These are phyloP conservation scores for Lathyrus oleraceus DNA, from an alignment of 306 rosid species.

Conservation along the genomic window DNA sequence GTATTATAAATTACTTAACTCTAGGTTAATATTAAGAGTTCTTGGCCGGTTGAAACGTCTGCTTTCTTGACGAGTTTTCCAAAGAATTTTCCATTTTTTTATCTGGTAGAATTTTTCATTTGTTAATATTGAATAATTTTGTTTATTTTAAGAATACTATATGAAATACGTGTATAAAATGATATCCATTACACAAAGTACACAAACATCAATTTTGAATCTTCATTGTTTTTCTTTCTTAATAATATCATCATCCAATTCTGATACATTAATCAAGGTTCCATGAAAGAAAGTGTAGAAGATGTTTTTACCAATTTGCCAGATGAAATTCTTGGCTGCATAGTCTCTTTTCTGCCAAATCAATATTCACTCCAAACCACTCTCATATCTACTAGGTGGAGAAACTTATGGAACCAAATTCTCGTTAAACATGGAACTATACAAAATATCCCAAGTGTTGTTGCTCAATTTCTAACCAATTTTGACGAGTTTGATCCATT, in stretches of 20 bases:
- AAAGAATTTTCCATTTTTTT: too few species aligned
- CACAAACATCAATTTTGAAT: background rate
- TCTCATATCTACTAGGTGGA: conserved; percentile 70
- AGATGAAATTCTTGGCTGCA: conserved; percentile 51
- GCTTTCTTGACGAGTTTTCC: background rate
- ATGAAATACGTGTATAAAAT: conserved; percentile 6
- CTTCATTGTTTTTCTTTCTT: background rate
- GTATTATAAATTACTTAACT: background rate
- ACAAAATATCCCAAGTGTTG: conserved; percentile 36
- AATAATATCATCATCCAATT: background rate
- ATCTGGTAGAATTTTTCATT: too few species aligned
- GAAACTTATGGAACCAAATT: conserved; percentile 61
- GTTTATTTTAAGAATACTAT: background rate
- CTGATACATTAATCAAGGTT: conserved; percentile 1
- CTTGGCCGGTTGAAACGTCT: conserved; percentile 1
- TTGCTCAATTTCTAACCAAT: conserved; percentile 42
- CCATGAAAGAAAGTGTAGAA: conserved; percentile 30
- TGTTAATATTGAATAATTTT: too few species aligned
- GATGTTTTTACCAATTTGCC: conserved; percentile 37
- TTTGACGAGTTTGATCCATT: conserved; percentile 58
- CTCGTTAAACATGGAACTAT: conserved; percentile 44
- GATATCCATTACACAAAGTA: background rate
- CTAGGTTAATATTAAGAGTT: conserved; percentile 20
- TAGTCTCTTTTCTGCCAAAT: conserved; percentile 64
- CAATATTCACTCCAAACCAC: conserved; percentile 66